A percentile compares a stretch with the other conserved stretches of the same genome.
Conservation (phyloP, 805 yeast genomes). For the Candida orba region DNA sequence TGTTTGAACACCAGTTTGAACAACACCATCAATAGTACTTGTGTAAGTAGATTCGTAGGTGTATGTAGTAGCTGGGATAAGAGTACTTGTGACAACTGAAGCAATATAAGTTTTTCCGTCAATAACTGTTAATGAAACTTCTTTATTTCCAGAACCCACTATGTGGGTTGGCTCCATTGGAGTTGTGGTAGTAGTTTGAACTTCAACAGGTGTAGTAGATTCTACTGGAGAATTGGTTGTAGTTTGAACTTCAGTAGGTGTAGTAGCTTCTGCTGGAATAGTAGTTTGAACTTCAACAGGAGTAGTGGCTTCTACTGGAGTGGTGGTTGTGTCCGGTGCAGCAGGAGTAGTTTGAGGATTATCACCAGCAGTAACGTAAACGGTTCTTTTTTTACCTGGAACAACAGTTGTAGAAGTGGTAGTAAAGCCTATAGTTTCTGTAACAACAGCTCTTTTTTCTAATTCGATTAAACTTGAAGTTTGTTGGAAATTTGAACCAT, state of each 20-base stretch:
- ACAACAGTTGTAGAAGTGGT: constrained; percentile 18
- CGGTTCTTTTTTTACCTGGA: constrained; percentile 18
- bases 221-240: constrained; percentile 1
- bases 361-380: constrained; percentile 22
- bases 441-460: constrained; percentile 15
- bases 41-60: constrained; percentile 12
- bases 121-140: constrained; percentile 11
- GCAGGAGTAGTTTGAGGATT: neutral
- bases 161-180: too few species aligned
- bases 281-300: neutral
- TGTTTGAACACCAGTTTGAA: constrained; percentile 15
- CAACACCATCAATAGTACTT: constrained; percentile 16
- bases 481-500: constrained; percentile 21
- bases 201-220: neutral
- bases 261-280: neutral
- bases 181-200: constrained; percentile 3
- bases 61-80: constrained; percentile 18
- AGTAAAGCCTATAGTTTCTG: constrained; percentile 17
- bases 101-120: constrained; percentile 23
- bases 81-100: constrained; percentile 18
- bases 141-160: too few species aligned
- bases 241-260: constrained; percentile 1
- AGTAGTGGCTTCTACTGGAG: neutral
- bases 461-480: constrained; percentile 14
- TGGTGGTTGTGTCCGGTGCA: neutral